These are phyloP conservation scores for Terfezia boudieri DNA, from an alignment of 495 filamentous ascomycete genomes.

Conservation along the genomic window DNA sequence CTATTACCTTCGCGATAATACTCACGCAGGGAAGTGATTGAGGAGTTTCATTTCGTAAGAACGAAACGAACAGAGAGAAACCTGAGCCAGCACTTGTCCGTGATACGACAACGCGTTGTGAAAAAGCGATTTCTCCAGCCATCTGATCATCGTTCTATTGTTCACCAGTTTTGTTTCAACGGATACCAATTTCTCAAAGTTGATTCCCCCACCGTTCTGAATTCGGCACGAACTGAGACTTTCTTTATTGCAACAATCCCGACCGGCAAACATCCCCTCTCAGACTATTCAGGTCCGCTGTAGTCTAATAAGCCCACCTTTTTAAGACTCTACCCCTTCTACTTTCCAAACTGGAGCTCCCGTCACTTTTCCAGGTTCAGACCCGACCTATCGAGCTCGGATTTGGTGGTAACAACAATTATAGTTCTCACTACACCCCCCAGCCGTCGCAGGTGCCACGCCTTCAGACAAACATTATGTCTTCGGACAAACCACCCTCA, in stretches of 20 bases:
- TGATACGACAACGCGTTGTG: neutral
- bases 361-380: constrained; percentile 75
- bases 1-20: no score
- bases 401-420: constrained; percentile 27
- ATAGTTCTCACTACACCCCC: constrained; percentile 47
- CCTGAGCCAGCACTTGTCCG: neutral
- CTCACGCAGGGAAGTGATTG: no score
- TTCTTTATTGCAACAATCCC: neutral
- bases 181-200: no score
- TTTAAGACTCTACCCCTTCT: constrained; percentile 6
- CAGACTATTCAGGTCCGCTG: neutral
- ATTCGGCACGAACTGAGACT: neutral
- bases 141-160: no score
- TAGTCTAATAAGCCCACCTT: neutral
- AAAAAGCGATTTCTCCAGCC: neutral
- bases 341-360: constrained; percentile 96
- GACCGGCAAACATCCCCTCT: neutral
- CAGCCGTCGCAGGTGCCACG: constrained; percentile 33
- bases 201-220: neutral
- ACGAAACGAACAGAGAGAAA: neutral
- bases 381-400: constrained; percentile 60
- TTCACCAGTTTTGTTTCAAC: no score
- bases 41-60: neutral
- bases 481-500: constrained; percentile 57
- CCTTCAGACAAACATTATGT: constrained; percentile 20